These are phyloP conservation scores for Boletus barrowsii DNA, from an alignment of 768 basidiomycete species.

Conservation along the genomic window DNA sequence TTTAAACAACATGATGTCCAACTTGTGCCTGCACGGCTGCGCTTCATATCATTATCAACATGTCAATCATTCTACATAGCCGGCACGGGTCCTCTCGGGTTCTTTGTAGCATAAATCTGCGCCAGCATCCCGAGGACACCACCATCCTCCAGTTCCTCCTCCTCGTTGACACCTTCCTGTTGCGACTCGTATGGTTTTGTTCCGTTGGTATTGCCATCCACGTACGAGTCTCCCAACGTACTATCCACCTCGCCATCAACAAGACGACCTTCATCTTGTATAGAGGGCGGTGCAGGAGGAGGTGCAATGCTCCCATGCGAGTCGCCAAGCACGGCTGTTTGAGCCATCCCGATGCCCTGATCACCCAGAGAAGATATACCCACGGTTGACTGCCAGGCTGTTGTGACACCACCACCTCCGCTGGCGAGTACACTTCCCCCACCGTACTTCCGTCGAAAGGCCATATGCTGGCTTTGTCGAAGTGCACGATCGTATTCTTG, in stretches of 20 bases:
- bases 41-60: neutral
- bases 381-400: slow-evolving; percentile 42
- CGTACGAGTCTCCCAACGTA: slow-evolving; percentile 65
- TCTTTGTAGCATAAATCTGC: slow-evolving; percentile 75
- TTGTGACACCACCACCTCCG: slow-evolving; percentile 49
- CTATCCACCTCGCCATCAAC: slow-evolving; percentile 58
- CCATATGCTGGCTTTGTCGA: slow-evolving; percentile 61
- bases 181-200: slow-evolving; percentile 36
- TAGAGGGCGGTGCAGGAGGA: slow-evolving; percentile 14
- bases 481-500: slow-evolving; percentile 76
- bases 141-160: slow-evolving; percentile 68
- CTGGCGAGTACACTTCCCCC: slow-evolving; percentile 32
- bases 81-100: slow-evolving; percentile 42
- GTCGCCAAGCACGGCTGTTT: slow-evolving; percentile 72
- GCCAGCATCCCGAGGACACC: slow-evolving; percentile 84
- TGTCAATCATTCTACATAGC: slow-evolving; percentile 34
- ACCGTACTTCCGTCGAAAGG: slow-evolving; percentile 40
- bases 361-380: slow-evolving; percentile 41
- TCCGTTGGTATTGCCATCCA: slow-evolving; percentile 56
- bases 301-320: slow-evolving; percentile 56
- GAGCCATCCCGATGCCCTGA: slow-evolving; percentile 50
- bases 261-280: slow-evolving; percentile 46
- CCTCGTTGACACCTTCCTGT: slow-evolving; percentile 54
- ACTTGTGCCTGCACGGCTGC: too few species aligned
- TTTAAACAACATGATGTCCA: neutral